Base-by-base conservation (phyloP, 371 early-diverging fungal genomes). In the Mucor lusitanicus region DNA sequence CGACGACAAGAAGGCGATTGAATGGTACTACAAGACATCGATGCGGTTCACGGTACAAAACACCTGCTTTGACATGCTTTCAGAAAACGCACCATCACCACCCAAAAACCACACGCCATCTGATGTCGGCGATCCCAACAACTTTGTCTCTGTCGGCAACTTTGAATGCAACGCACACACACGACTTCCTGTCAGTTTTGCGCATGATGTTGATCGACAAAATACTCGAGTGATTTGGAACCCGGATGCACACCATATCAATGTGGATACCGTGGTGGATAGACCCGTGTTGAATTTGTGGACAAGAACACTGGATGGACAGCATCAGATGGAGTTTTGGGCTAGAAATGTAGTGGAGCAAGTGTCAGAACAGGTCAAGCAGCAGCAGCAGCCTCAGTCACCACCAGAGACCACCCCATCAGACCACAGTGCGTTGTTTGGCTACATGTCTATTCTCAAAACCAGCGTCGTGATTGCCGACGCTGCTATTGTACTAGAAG, bases 321-420 rank as follows among this genome's bases (percentile, higher is more conserved):
- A 23, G 44, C 69, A 19, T 27, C 69, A 69, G 17, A 13, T 59
- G 40, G 76, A 69, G 13, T 76, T 71, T 55, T 79, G 73, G 79
- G 39, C 72, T 13, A 63, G 67, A 17, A 27, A 59, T 0, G 39
- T 79, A 19, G 15, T 42, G 0, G 37, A 40, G 11, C 53, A 53
- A 15, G 15, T 53, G 6, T 3, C 28, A 19, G 60, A 27, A 33
- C 25, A 66, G 8, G 17, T 39, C 44, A 57, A 50, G 11, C 9
- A 50, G 46, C 50, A 50, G 46, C 50, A 50, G 4, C 50, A 50
- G 4, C 50, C 23, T 6, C 21, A 13, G 3, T 3, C 50, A 11
- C 4, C 25, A 50, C 33, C 40, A 33, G 21, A 21, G 23, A 53
- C 50, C 32, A 12, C 3, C 3, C 25, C 19, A 8, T 23, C 53